Percentiles rank a stretch among this genome's conserved stretches.
These are phyloP conservation scores for Salix purpurea DNA, from an alignment of 345 rosid species.

Conservation along the genomic window DNA sequence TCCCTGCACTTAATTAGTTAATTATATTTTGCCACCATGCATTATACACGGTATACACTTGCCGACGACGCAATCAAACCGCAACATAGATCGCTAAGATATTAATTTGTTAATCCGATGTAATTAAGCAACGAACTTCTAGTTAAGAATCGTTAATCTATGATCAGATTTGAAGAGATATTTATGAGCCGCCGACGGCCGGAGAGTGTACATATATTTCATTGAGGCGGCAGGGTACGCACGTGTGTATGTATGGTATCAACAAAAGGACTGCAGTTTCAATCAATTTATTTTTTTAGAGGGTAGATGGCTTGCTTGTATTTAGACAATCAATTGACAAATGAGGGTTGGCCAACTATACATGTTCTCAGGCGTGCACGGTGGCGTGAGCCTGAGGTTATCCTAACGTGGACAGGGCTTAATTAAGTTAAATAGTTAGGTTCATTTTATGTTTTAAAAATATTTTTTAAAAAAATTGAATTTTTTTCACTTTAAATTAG, in stretches of 20 bases:
- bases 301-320: not conserved
- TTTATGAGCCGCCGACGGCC: not conserved
- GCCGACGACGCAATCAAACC: not conserved
- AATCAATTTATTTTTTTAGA: not conserved
- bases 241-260: not conserved
- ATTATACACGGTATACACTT: not conserved
- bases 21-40: not conserved
- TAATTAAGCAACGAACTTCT: not conserved
- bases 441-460: no score
- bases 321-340: not conserved
- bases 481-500: no score
- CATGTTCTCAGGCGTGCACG: slow-evolving; percentile 20
- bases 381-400: slow-evolving; percentile 51
- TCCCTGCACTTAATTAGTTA: not conserved
- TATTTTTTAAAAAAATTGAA: no score
- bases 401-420: slow-evolving; percentile 32
- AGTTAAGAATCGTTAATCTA: not conserved
- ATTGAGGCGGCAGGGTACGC: not conserved
- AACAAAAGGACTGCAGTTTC: not conserved
- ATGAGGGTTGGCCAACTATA: slow-evolving; percentile 18
- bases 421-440: slow-evolving; percentile 3
- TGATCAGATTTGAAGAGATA: slow-evolving; percentile 9
- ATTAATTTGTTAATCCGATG: not conserved
- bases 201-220: not conserved
- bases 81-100: not conserved